phyloP scores from a whole-genome alignment of 257 asterid species.

The Solanum pimpinellifolium region DNA sequence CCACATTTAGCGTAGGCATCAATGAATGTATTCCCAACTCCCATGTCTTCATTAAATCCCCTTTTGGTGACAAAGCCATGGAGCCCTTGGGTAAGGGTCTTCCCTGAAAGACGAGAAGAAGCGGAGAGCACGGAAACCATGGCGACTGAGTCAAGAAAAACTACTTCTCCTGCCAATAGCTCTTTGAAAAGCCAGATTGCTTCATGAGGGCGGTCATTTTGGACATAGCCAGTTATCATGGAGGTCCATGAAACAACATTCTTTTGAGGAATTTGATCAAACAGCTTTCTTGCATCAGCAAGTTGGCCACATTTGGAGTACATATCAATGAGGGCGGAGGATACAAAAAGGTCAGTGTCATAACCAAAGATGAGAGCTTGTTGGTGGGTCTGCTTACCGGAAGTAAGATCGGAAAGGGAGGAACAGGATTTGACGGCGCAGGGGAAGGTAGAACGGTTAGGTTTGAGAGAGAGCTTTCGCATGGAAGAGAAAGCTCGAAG shows the following conservation, averaged over 20 bases:
- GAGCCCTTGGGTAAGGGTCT: slow-evolving; percentile 40
- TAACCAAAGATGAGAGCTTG: slow-evolving; percentile 69
- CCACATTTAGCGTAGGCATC: slow-evolving; percentile 87
- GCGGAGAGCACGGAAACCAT: slow-evolving; percentile 72
- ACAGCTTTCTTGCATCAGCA: slow-evolving; percentile 52
- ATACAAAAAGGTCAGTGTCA: slow-evolving; percentile 46
- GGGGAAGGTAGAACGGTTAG: slow-evolving; percentile 77
- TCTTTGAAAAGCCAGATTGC: slow-evolving; percentile 66
- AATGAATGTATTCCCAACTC: slow-evolving; percentile 67
- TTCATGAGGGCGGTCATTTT: slow-evolving; percentile 39
- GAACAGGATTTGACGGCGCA: slow-evolving; percentile 83
- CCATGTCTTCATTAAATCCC: slow-evolving; percentile 47
- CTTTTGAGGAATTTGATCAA: slow-evolving; percentile 63
- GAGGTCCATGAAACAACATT: slow-evolving; percentile 95
- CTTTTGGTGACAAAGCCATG: slow-evolving; percentile 60
- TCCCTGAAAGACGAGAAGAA: slow-evolving; percentile 59
- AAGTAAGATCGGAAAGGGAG: slow-evolving; percentile 54
- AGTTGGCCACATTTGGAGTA: slow-evolving; percentile 63
- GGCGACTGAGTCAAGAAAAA: slow-evolving; percentile 54
- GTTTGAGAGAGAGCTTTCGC: slow-evolving; percentile 67
- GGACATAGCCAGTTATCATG: slow-evolving; percentile 71
- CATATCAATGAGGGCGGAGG: slow-evolving; percentile 83
- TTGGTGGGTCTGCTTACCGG: slow-evolving; percentile 85
- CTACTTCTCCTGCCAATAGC: slow-evolving; percentile 30
- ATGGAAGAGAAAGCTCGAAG: slow-evolving; percentile 77